Evolutionary conservation across 2,329 filamentous ascomycete species (phyloP).

Genomic region (Rachicladosporium sp.): DNA sequence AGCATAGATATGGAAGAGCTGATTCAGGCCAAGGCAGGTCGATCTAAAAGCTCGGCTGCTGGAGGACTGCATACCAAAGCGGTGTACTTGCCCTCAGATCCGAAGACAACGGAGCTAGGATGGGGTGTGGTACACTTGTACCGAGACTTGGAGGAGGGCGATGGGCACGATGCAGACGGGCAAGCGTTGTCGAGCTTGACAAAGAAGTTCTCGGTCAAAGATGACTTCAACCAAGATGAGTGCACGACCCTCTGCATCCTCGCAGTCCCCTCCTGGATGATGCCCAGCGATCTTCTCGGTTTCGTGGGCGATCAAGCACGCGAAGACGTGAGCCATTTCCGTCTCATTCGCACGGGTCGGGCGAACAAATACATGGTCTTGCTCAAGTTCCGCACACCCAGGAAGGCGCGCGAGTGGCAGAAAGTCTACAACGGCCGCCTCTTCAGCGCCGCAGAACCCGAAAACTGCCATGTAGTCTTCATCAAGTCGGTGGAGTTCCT

Average conservation of each 20-base stretch:
- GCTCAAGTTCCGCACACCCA: conserved; percentile 76
- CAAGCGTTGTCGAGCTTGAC: conserved; percentile 24
- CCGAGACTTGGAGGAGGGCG: conserved; percentile 66
- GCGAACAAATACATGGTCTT: conserved; percentile 91
- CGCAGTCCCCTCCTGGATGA: conserved; percentile 87
- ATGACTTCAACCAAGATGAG: conserved; percentile 41
- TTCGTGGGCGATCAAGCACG: conserved; percentile 83
- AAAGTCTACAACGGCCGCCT: conserved; percentile 82
- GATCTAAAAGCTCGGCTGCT: conserved; percentile 33
- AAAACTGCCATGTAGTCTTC: conserved; percentile 90
- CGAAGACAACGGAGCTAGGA: conserved; percentile 62
- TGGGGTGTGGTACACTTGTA: conserved; percentile 95
- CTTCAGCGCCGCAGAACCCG: conserved; percentile 64
- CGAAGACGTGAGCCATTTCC: conserved; percentile 79
- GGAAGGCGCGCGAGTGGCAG: conserved; percentile 67
- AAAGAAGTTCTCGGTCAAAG: neutral
- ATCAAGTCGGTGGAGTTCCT: conserved; percentile 85
- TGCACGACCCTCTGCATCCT: conserved; percentile 87
- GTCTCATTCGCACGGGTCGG: conserved; percentile 80
- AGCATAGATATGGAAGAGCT: conserved; percentile 59
- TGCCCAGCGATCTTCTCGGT: conserved; percentile 77
- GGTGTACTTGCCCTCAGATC: conserved; percentile 58
- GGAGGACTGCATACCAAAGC: conserved; percentile 73
- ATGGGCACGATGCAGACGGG: conserved; percentile 43
- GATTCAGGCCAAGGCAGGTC: conserved; percentile 25